A percentile compares a stretch with the other conserved stretches of the same genome.
Conservation (phyloP, 768 basidiomycete genomes). For the Boletus subcaerulescens region DNA sequence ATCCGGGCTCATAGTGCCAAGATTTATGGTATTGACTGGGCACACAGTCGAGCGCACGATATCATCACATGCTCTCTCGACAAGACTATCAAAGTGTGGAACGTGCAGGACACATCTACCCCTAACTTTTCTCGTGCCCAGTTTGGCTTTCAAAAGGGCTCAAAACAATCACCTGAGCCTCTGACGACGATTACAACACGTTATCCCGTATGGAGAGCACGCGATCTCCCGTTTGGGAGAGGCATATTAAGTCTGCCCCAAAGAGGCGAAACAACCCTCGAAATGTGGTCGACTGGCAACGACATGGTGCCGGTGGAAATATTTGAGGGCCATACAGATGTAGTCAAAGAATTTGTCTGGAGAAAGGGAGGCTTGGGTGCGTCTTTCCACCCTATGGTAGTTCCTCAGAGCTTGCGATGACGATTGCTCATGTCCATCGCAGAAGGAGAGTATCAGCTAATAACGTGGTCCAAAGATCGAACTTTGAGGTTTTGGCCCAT, state of each 20-base stretch:
- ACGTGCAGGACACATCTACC: conserved; percentile 27
- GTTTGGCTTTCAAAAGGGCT: conserved; percentile 7
- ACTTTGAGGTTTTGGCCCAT: conserved; percentile 92
- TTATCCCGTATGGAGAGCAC: conserved; percentile 93
- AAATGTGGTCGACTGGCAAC: conserved; percentile 64
- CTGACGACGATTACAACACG: conserved; percentile 59
- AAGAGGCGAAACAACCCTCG: conserved; percentile 75
- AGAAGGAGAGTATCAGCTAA: conserved; percentile 59
- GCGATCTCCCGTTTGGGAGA: conserved; percentile 87
- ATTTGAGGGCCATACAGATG: conserved; percentile 88
- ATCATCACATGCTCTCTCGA: conserved; percentile 94
- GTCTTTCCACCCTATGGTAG: background rate
- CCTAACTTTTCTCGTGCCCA: conserved; percentile 13
- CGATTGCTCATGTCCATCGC: background rate
- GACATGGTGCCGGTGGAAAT: conserved; percentile 51
- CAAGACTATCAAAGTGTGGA: conserved; percentile 89
- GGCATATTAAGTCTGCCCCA: conserved; percentile 89
- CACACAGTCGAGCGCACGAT: conserved; percentile 66
- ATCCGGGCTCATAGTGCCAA: conserved; percentile 85
- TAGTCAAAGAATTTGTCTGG: conserved; percentile 99
- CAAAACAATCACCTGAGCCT: conserved; percentile 33
- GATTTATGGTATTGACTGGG: conserved; percentile 99
- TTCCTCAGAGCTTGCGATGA: background rate
- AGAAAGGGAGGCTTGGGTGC: conserved; percentile 61
- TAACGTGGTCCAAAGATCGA: conserved; percentile 88